phyloP scores from a whole-genome alignment of 768 basidiomycete genomes.

The Peribolospora kevripleyi region DNA sequence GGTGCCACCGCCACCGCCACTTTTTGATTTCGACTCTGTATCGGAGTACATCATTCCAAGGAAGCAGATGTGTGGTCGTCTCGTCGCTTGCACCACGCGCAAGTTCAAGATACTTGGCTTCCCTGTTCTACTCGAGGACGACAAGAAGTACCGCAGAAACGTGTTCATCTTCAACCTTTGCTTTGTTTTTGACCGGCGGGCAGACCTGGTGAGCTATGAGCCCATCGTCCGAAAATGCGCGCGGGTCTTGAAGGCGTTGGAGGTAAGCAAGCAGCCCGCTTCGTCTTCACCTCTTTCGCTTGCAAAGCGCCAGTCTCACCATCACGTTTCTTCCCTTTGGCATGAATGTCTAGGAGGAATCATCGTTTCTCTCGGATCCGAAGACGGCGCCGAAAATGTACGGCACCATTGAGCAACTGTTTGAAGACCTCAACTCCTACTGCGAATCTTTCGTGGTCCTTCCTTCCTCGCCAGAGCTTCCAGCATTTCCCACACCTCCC shows the following conservation, averaged over 20 bases:
- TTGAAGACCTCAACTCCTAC: constrained; percentile 91
- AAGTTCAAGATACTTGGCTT: constrained; percentile 75
- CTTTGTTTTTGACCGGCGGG: constrained; percentile 78
- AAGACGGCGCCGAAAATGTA: constrained; percentile 41
- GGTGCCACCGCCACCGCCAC: constrained; percentile 11
- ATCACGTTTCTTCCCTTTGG: no score
- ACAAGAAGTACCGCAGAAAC: constrained; percentile 24
- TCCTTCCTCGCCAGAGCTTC: no score
- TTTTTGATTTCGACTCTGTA: constrained; percentile 78
- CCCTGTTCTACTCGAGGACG: constrained; percentile 42
- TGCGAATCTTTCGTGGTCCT: constrained; percentile 79
- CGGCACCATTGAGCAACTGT: constrained; percentile 79
- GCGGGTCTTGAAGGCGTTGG: constrained; percentile 63
- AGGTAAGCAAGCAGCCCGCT: constrained; percentile 30
- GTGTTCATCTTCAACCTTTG: constrained; percentile 86
- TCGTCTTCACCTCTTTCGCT: constrained; percentile 3
- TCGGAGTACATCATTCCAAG: constrained; percentile 86
- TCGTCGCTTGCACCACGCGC: constrained; percentile 62
- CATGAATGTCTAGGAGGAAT: constrained; percentile 41
- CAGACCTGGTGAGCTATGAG: constrained; percentile 85
- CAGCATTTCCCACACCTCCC: no score
- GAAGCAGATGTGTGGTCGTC: constrained; percentile 55
- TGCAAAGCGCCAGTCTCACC: not conserved
- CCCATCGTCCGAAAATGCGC: constrained; percentile 85
- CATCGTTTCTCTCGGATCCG: constrained; percentile 53